Base-by-base conservation (phyloP, 352 stramenopile species). In the Globisporangium spinosum region DNA sequence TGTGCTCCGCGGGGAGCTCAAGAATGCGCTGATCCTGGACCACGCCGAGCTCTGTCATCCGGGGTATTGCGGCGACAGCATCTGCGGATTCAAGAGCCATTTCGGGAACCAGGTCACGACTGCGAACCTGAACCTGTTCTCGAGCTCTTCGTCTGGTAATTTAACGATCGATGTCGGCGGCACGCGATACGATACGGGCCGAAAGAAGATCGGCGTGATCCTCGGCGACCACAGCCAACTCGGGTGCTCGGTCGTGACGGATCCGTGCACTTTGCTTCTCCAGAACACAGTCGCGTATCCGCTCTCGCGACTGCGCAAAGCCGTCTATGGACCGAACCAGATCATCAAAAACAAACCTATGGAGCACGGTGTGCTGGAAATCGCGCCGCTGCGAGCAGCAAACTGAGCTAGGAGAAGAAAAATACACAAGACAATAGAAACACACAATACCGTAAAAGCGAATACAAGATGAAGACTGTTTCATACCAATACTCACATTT, bases 41-140 rank as follows among this genome's bases (percentile, higher is more conserved):
- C 57, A 86, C 22, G 83, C 86, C 0, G 84, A 93, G 80, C 69
- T 94, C 2, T 85, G 83, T 45, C 86, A 93, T 45, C 83, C 84
- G 1, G 80, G 84, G 0, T 93, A 94, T 69, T 91, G 80, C 54
- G 84, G 84, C 17, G 86, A 93, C 71, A 90, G 80, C 60, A 71
- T 93, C 38, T 89, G 78, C 25, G 86, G 86, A 3, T 86, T 82
- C 65, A 89, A 87, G 68, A 90, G 82, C 74, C 84, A 94, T 63
- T 91, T 94, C 54, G 86, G 83, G 57, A 94, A 94, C 75, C 86
- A 94, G 67, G 86, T 90, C 29, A 91, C 86, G 34, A 93, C 86
- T 2, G 86, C 86, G 0, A 92, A 94, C 61, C 71, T 94, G 40
- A 87, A 77, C 43, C 67, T 94, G 10, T 76, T 94, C 43, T 66